phyloP scores from a whole-genome alignment of 257 asterid genomes.

The Misopates orontium region DNA sequence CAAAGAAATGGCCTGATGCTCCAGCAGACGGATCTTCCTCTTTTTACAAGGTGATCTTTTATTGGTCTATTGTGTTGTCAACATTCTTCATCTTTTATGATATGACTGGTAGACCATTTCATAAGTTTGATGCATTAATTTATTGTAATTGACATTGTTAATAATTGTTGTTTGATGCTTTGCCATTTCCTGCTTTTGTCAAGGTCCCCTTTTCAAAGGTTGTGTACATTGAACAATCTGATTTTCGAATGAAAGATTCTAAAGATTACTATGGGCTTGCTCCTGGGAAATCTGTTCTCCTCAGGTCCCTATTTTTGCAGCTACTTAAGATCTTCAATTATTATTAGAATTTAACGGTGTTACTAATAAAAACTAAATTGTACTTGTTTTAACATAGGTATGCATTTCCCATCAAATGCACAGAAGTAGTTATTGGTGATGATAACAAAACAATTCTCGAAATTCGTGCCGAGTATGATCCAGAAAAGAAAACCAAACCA shows the following conservation, averaged over 20 bases:
- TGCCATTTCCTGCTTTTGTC: conserved; percentile 19
- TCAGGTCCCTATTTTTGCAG: conserved; percentile 52
- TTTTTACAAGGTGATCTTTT: conserved; percentile 55
- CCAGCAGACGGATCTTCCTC: conserved; percentile 65
- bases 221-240: conserved; percentile 76
- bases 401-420: conserved; percentile 89
- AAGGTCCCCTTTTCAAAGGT: conserved; percentile 90
- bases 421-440: conserved; percentile 61
- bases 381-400: conserved; percentile 50
- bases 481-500: conserved; percentile 72
- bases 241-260: conserved; percentile 84
- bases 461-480: conserved; percentile 80
- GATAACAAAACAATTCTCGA: conserved; percentile 72
- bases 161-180: conserved; percentile 15
- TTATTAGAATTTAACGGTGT: neutral
- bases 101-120: neutral
- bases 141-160: conserved; percentile 13
- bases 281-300: conserved; percentile 88
- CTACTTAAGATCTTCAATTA: neutral
- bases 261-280: conserved; percentile 98
- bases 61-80: neutral
- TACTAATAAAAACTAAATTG: conserved; percentile 4
- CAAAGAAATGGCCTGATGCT: conserved; percentile 97
- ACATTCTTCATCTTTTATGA: neutral
- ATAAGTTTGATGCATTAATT: neutral